Evolutionary conservation across 2,329 filamentous ascomycete genomes (phyloP).

Genomic region (Aaosphaeria pasadenensis): DNA sequence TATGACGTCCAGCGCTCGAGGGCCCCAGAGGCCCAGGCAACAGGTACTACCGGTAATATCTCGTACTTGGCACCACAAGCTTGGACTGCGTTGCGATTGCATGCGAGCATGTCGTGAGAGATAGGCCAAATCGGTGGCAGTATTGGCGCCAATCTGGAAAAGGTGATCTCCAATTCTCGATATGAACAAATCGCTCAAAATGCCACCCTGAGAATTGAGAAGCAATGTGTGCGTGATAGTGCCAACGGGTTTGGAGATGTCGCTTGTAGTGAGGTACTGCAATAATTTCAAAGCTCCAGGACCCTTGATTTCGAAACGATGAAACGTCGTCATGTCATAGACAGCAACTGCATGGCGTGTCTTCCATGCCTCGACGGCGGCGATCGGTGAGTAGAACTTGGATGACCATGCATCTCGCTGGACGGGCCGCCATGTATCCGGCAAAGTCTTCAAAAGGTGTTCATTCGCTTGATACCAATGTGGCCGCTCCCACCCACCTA

Average conservation of each 20-base stretch:
- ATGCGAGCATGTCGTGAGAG: conserved; percentile 52
- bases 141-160: conserved; percentile 58
- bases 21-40: conserved; percentile 62
- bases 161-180: conserved; percentile 49
- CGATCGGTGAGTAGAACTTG: conserved; percentile 56
- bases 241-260: conserved; percentile 16
- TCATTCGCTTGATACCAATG: conserved; percentile 61
- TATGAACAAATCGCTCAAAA: conserved; percentile 58
- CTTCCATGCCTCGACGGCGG: conserved; percentile 62
- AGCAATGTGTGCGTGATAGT: conserved; percentile 57
- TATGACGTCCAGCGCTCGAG: conserved; percentile 53
- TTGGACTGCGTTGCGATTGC: conserved; percentile 43
- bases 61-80: conserved; percentile 50
- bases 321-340: conserved; percentile 62
- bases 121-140: conserved; percentile 54
- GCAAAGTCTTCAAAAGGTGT: conserved; percentile 50
- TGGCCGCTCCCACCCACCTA: conserved; percentile 61
- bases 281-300: conserved; percentile 56
- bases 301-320: conserved; percentile 57
- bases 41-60: conserved; percentile 61
- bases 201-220: conserved; percentile 52
- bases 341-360: conserved; percentile 60
- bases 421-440: conserved; percentile 53
- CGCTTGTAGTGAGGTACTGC: conserved; percentile 51
- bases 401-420: conserved; percentile 60